phyloP scores from a whole-genome alignment of 768 basidiomycete genomes.

The Melanogaster broomeanus region DNA sequence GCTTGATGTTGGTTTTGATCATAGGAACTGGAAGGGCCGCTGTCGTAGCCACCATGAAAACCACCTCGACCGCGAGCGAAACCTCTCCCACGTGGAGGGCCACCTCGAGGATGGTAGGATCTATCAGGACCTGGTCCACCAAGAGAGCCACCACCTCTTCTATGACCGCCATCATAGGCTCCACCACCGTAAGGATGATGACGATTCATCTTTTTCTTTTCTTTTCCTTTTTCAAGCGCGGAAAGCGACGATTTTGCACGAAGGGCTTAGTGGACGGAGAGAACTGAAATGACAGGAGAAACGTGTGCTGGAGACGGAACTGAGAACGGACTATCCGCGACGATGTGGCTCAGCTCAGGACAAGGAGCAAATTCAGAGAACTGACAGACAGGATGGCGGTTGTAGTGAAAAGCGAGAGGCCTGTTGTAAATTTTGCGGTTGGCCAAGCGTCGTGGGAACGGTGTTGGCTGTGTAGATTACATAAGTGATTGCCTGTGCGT shows the following conservation, averaged over 20 bases:
- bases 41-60: constrained; percentile 57
- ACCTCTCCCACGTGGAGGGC: constrained; percentile 48
- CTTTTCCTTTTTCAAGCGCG: constrained; percentile 29
- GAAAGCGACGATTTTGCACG: constrained; percentile 22
- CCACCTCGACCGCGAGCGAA: constrained; percentile 56
- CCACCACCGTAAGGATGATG: constrained; percentile 81
- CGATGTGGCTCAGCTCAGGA: constrained; percentile 24
- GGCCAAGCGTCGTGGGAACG: constrained; percentile 24
- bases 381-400: constrained; percentile 39
- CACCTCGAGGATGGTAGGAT: constrained; percentile 64
- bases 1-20: constrained; percentile 65
- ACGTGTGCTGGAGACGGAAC: constrained; percentile 16
- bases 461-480: constrained; percentile 15
- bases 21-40: constrained; percentile 55
- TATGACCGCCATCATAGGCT: constrained; percentile 59
- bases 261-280: constrained; percentile 25
- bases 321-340: constrained; percentile 24
- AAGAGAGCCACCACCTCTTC: constrained; percentile 69
- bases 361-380: constrained; percentile 25
- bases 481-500: constrained; percentile 24
- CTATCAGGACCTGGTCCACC: constrained; percentile 74
- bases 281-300: constrained; percentile 18
- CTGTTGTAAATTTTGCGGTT: constrained; percentile 36
- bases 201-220: constrained; percentile 65
- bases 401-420: constrained; percentile 22